Base-by-base conservation (phyloP, 257 asterid species). In the Plantago major region DNA sequence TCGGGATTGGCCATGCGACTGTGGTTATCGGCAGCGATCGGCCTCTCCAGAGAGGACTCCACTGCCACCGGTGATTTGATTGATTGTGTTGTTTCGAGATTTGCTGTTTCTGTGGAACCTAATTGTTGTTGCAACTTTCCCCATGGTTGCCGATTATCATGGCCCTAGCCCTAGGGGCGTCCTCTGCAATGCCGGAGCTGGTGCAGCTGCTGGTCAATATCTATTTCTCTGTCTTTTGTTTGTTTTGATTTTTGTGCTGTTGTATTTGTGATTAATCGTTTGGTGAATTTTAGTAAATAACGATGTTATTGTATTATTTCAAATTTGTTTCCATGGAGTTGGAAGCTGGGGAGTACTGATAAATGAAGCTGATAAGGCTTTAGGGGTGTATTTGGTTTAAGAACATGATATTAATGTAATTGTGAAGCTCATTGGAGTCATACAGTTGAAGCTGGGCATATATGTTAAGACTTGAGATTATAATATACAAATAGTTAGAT, bases 131-230 rank as follows among this genome's bases (percentile, higher is more conserved):
- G 67, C 58, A 58, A 77, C 60, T 70, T 71, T 52, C 67, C 46
- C 80, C 64, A 85, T 88, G 95, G 76, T 77, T 46, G 83, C 67
- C 56, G 90, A 88, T 49, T 46, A 88, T 73, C 96, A 84, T 71
- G 73, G 75, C 66, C 84, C 82, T 78, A 82, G 80, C 46, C 80
- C 89, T 26, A 82, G 72, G 78, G 89, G 86, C 52, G 65, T 86
- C 44, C 82, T 91, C 44, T 91, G 96, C 80, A 88, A 91, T 74
- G 98, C 96, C 17, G 95, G 88, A 57, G 96, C 96, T 11, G 98
- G 98, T 56, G 96, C 95, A 22, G 98, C 96, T 14, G 98, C 98
- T 16, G 98, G 96, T 91, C 79, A 64, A n/a, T 54, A 3, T 46
- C 19, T 26, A 0, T 5, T n/a, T n/a, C 9, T 16, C 18, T 6